These are phyloP conservation scores for Ambrosiella xylebori DNA, from an alignment of 2,329 filamentous ascomycete species.

Conservation along the genomic window DNA sequence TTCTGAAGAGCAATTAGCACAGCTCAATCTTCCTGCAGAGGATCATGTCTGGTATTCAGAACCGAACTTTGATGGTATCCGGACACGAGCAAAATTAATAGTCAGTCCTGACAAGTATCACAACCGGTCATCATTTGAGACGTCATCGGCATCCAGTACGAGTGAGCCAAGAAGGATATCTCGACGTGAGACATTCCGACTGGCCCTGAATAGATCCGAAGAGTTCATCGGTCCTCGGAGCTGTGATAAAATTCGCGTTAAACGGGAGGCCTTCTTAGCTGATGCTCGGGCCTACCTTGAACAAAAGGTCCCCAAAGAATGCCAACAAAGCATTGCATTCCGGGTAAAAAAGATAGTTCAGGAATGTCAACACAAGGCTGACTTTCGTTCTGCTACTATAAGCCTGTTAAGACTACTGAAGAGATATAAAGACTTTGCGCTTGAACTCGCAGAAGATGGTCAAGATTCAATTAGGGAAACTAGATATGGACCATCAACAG, in stretches of 20 bases:
- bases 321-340: constrained; percentile 80
- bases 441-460: constrained; percentile 44
- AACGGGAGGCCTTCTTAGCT: constrained; percentile 27
- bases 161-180: not conserved
- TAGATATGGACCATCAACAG: constrained; percentile 32
- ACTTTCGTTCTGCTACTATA: constrained; percentile 83
- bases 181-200: constrained; percentile 34
- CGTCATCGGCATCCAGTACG: not conserved
- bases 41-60: constrained; percentile 91
- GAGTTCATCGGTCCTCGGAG: not conserved
- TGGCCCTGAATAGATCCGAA: constrained; percentile 16
- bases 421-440: constrained; percentile 63
- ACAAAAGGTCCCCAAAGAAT: constrained; percentile 79
- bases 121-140: constrained; percentile 28
- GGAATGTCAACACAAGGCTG: constrained; percentile 86
- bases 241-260: constrained; percentile 26
- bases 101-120: constrained; percentile 44
- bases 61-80: constrained; percentile 55
- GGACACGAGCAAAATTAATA: constrained; percentile 51
- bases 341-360: constrained; percentile 94
- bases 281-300: constrained; percentile 57
- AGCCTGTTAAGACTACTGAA: constrained; percentile 73
- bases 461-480: constrained; percentile 56
- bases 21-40: constrained; percentile 68
- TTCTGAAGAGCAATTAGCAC: constrained; percentile 53